Evolutionary conservation across 2,329 filamentous ascomycete genomes (phyloP).

Genomic region (Huntiella bhutanensis): DNA sequence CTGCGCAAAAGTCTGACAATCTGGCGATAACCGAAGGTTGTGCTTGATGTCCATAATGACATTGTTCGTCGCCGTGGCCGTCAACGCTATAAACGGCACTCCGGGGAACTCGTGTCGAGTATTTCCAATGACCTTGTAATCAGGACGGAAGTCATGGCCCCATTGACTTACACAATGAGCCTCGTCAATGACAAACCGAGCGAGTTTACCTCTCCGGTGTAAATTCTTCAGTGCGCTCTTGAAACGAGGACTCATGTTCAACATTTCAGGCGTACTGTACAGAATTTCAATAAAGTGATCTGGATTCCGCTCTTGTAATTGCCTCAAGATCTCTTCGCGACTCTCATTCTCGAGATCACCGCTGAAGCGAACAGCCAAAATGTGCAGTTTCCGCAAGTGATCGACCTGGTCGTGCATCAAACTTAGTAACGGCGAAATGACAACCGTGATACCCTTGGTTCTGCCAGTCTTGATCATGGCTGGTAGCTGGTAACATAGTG

Average conservation of each 20-base stretch:
- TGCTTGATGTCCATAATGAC: slow-evolving; percentile 83
- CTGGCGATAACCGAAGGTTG: slow-evolving; percentile 57
- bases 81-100: slow-evolving; percentile 85
- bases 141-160: slow-evolving; percentile 93
- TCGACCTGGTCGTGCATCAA: slow-evolving; percentile 94
- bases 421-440: slow-evolving; percentile 86
- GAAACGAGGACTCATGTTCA: slow-evolving; percentile 61
- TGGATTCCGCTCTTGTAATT: slow-evolving; percentile 41
- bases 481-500: slow-evolving; percentile 87
- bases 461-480: slow-evolving; percentile 64
- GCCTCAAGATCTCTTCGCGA: slow-evolving; percentile 45
- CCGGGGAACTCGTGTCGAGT: slow-evolving; percentile 53
- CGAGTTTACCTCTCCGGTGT: slow-evolving; percentile 53
- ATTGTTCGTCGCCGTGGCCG: slow-evolving; percentile 83
- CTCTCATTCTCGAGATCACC: slow-evolving; percentile 48
- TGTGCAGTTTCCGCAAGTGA: slow-evolving; percentile 54
- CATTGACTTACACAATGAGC: slow-evolving; percentile 99
- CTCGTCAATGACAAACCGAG: slow-evolving; percentile 89
- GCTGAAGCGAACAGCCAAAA: slow-evolving; percentile 69
- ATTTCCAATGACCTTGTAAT: slow-evolving; percentile 74
- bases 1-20: slow-evolving; percentile 65
- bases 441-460: slow-evolving; percentile 73
- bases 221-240: slow-evolving; percentile 45
- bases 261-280: slow-evolving; percentile 94
- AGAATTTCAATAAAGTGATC: slow-evolving; percentile 69